Percentiles rank a stretch among this genome's conserved stretches.
phyloP scores from a whole-genome alignment of 768 basidiomycete genomes.

The Leucosporidium creatinivorum region DNA sequence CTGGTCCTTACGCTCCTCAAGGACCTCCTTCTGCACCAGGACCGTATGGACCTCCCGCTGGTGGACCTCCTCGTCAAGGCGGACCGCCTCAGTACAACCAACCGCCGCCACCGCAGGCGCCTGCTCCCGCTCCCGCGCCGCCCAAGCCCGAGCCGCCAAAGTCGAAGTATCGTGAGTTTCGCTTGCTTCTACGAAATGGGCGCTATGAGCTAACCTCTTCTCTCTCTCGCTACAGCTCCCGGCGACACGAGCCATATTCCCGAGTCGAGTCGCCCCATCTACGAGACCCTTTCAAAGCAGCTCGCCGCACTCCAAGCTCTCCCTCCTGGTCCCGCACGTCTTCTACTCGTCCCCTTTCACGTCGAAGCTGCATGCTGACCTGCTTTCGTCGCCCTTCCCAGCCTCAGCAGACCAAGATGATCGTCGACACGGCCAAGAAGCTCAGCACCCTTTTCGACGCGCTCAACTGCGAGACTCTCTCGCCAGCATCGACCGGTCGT shows the following conservation, averaged over 20 bases:
- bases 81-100: conserved; percentile 35
- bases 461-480: conserved; percentile 81
- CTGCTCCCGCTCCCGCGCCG: conserved; percentile 45
- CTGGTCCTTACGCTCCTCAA: conserved; percentile 4
- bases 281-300: conserved; percentile 57
- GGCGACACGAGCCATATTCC: conserved; percentile 93
- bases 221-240: conserved; percentile 50
- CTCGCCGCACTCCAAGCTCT: conserved; percentile 61
- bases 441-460: conserved; percentile 80
- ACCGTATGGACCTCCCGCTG: conserved; percentile 33
- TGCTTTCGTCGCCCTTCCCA: conserved; percentile 39
- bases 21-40: not conserved
- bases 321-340: conserved; percentile 48
- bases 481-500: conserved; percentile 61
- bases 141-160: conserved; percentile 38
- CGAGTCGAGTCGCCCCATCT: conserved; percentile 58
- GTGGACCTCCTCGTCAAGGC: conserved; percentile 41
- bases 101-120: conserved; percentile 30
- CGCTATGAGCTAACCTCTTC: too few species aligned
- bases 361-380: not conserved
- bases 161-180: conserved; percentile 57
- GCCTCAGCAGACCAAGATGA: conserved; percentile 75
- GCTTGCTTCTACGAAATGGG: not conserved
- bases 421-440: conserved; percentile 78
- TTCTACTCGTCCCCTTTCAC: conserved; percentile 38